Evolutionary conservation across 495 filamentous ascomycete genomes (phyloP).

Genomic region (Penicillium roqueforti): DNA sequence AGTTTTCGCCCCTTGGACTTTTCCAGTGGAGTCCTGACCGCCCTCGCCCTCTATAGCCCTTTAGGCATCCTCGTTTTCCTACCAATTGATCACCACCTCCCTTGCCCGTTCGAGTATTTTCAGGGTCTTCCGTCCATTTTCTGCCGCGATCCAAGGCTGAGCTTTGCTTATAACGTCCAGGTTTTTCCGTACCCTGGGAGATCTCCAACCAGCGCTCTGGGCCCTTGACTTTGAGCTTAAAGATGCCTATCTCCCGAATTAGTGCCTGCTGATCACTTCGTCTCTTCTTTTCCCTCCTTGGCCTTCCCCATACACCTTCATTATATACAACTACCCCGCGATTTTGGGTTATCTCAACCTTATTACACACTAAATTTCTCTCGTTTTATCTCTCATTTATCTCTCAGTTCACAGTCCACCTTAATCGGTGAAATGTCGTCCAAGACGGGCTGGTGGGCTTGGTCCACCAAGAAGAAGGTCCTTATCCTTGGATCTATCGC

Average conservation of each 20-base stretch:
- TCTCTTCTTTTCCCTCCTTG: slow-evolving; percentile 5
- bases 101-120: neutral
- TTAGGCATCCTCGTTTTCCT: slow-evolving; percentile 5
- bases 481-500: slow-evolving; percentile 25
- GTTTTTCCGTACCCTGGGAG: neutral
- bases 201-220: slow-evolving; percentile 12
- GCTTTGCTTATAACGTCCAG: slow-evolving; percentile 8
- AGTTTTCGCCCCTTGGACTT: neutral
- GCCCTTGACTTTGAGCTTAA: slow-evolving; percentile 16
- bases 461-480: slow-evolving; percentile 40
- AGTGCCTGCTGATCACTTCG: slow-evolving; percentile 5
- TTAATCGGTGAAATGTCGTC: slow-evolving; percentile 5
- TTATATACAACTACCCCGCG: neutral
- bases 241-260: slow-evolving; percentile 13
- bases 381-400: neutral
- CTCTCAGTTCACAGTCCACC: neutral
- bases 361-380: neutral
- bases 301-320: neutral
- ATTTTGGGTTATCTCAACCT: neutral
- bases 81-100: neutral
- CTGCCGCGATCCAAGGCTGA: neutral
- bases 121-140: neutral
- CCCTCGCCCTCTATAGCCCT: neutral
- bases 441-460: slow-evolving; percentile 29
- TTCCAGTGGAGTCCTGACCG: neutral